phyloP scores from a whole-genome alignment of 2,329 filamentous ascomycete genomes.

The Xylaria sp. region DNA sequence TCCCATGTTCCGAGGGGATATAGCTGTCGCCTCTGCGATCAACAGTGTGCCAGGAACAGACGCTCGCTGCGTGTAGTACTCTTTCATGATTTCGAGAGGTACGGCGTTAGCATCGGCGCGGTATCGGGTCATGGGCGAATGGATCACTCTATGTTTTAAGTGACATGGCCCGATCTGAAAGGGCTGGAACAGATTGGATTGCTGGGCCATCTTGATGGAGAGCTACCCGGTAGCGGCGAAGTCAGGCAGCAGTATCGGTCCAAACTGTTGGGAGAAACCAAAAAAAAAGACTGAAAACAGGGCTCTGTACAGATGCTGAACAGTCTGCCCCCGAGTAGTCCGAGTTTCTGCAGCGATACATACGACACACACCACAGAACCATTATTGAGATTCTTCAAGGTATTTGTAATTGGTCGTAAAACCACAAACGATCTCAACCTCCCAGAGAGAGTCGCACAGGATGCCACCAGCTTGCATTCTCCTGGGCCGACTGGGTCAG shows the following conservation, averaged over 20 bases:
- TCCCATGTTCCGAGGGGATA: conserved; percentile 40
- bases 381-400: too few species aligned
- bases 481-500: too few species aligned
- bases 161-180: background rate
- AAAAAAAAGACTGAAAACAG: too few species aligned
- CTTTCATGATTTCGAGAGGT: conserved; percentile 33
- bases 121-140: conserved; percentile 38
- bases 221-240: background rate
- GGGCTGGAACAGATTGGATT: background rate
- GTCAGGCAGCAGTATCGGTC: background rate
- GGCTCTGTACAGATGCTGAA: too few species aligned
- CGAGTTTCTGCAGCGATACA: too few species aligned
- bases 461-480: too few species aligned
- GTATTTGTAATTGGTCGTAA: too few species aligned
- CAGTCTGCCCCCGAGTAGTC: too few species aligned
- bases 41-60: conserved; percentile 37
- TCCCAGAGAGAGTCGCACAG: too few species aligned
- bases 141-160: background rate
- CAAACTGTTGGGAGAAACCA: too few species aligned
- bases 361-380: too few species aligned
- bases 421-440: too few species aligned
- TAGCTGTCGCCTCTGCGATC: conserved; percentile 50
- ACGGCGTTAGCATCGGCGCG: conserved; percentile 40
- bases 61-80: conserved; percentile 29
- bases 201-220: background rate